Conservation (phyloP, 2,329 filamentous ascomycete genomes). For the Exophiala dermatitidis region DNA sequence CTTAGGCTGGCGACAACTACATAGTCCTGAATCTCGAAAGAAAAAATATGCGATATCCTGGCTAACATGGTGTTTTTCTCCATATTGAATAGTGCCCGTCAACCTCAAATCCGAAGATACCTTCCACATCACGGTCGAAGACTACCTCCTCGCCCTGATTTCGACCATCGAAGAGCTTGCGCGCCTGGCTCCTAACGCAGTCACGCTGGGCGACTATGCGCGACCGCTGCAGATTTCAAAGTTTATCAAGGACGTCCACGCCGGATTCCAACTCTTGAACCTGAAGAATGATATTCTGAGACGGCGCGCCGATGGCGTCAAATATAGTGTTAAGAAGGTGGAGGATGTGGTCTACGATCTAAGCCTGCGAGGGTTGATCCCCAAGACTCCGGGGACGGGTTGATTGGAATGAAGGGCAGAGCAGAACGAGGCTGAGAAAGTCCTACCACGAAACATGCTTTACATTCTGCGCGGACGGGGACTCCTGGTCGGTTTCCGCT, state of each 20-base stretch:
- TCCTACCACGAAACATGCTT: too few species aligned
- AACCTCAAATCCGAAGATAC: conserved; percentile 75
- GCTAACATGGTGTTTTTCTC: not conserved
- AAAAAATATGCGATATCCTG: too few species aligned
- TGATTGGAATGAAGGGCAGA: not conserved
- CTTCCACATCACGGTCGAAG: conserved; percentile 95
- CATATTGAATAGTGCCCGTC: conserved; percentile 60
- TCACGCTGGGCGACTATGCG: conserved; percentile 81
- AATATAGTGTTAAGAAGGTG: conserved; percentile 96
- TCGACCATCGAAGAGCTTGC: conserved; percentile 81
- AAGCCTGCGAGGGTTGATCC: conserved; percentile 73
- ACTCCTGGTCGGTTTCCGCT: too few species aligned
- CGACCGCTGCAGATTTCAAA: conserved; percentile 80
- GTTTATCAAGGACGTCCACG: conserved; percentile 92
- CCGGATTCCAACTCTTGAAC: conserved; percentile 94
- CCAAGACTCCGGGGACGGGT: conserved; percentile 34
- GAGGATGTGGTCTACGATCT: conserved; percentile 98
- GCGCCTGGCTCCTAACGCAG: conserved; percentile 79
- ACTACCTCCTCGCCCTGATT: conserved; percentile 86
- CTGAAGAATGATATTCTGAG: conserved; percentile 91
- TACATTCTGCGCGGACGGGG: too few species aligned
- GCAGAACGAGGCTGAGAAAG: not conserved
- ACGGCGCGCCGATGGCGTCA: conserved; percentile 83
- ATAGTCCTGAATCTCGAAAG: too few species aligned
- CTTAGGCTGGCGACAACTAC: too few species aligned